Percentiles rank a stretch among this genome's conserved stretches.
Conservation (phyloP, 805 yeast genomes). For the Lipomyces chichibuensis region DNA sequence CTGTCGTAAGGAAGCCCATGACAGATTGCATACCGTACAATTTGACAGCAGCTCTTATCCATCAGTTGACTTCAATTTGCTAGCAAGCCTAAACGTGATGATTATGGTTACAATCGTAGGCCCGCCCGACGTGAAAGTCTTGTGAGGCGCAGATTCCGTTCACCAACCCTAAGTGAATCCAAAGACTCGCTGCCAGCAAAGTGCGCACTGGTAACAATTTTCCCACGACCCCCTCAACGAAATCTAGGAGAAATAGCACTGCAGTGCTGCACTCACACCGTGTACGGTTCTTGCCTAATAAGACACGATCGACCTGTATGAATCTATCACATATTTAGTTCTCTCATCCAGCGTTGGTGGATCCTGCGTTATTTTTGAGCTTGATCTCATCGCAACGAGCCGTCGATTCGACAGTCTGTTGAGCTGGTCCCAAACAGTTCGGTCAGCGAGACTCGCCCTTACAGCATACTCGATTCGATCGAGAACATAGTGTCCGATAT, state of each 20-base stretch:
- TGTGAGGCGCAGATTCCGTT: too few relatives aligned
- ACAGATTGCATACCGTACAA: too few relatives aligned
- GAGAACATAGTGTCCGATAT: background rate
- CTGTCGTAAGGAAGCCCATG: background rate
- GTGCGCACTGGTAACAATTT: background rate
- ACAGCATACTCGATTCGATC: background rate
- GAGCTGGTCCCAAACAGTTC: background rate
- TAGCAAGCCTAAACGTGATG: background rate
- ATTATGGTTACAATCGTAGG: too few relatives aligned
- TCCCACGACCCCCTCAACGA: too few relatives aligned
- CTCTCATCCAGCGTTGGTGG: background rate
- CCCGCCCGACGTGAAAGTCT: too few relatives aligned
- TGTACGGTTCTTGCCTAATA: background rate
- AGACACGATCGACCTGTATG: background rate
- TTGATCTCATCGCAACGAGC: background rate
- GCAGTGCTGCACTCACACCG: background rate
- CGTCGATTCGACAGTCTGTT: background rate
- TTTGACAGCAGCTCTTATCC: too few relatives aligned
- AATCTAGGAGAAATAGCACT: background rate
- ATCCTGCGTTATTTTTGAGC: background rate
- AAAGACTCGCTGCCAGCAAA: background rate
- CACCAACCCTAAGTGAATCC: too few relatives aligned
- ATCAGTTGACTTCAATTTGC: background rate
- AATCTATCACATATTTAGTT: background rate
- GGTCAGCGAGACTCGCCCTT: background rate